Base-by-base conservation (phyloP, 2,329 filamentous ascomycete genomes). In the Monosporascus sp. region DNA sequence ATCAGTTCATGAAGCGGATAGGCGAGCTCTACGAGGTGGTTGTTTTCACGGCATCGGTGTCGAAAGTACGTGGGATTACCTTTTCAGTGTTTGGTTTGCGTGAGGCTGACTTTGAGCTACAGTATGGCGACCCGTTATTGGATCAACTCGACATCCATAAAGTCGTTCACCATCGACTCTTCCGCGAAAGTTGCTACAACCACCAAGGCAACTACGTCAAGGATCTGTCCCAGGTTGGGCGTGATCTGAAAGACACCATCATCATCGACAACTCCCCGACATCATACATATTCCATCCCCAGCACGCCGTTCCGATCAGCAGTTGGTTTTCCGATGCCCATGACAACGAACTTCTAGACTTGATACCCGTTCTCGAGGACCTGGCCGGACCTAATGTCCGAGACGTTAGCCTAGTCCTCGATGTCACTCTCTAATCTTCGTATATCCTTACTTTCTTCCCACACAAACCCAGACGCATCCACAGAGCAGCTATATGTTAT, bases 301-400 rank as follows among this genome's bases (percentile, higher is more conserved):
- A 99, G 76, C 94, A 99, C 71, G 94, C 94, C 56, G 93, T 99
- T 49, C 94, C 94, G 26, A 99, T 99, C 76, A 97, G 92, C 82
- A 97, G 93, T 79, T 99, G 94, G 94, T 99, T 99, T 77, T 97
- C 92, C 61, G 94, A 99, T 74, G 94, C 94, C 57, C 94, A 99
- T 74, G 94, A 99, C 77, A 99, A 99, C 74, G 94, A 99, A 79
- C 81, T 99, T 58, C 80, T 99, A 66, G 94, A 99, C 71, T 79
- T 99, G 65, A 97, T 99, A 71, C 94, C 94, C 51, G 94, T 99
- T 65, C 90, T 99, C 61, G 94, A 99, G 79, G 94, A 99, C 73
- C 80, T 99, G 68, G 93, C 94, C 58, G 87, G 89, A 62, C 74
- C 86, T 55, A 89, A 93, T 70, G 94, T 99, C 57, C 84, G 88